These are phyloP conservation scores for Saccharomycopsis sp. DNA, from an alignment of 805 yeast species.

Conservation along the genomic window DNA sequence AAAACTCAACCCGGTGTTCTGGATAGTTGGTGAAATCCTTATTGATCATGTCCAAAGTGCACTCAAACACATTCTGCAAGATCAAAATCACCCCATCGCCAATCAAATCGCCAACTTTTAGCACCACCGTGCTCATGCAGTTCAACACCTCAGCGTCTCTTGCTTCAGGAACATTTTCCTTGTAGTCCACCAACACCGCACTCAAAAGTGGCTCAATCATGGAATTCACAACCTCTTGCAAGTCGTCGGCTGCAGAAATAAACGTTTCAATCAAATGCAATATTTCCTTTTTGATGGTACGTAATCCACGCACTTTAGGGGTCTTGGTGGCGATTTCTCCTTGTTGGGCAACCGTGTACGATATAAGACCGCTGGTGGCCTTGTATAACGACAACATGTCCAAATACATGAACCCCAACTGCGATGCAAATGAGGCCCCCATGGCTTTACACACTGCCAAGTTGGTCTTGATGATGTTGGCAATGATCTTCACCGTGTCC, in stretches of 20 bases:
- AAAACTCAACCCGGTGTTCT: constrained; percentile 95
- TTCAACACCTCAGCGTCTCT: constrained; percentile 96
- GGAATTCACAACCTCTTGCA: constrained; percentile 74
- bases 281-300: constrained; percentile 94
- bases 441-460: constrained; percentile 91
- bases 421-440: constrained; percentile 86
- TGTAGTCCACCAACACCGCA: constrained; percentile 85
- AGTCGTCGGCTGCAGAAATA: constrained; percentile 75
- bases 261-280: constrained; percentile 83
- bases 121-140: constrained; percentile 86
- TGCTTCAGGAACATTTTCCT: constrained; percentile 84
- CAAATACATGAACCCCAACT: constrained; percentile 74
- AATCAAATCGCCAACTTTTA: constrained; percentile 77
- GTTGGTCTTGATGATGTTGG: constrained; percentile 90
- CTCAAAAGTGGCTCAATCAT: constrained; percentile 74
- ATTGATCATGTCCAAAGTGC: constrained; percentile 91
- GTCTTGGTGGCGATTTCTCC: constrained; percentile 90
- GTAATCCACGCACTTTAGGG: constrained; percentile 87
- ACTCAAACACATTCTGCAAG: constrained; percentile 84
- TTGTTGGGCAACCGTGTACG: constrained; percentile 66
- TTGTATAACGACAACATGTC: constrained; percentile 85
- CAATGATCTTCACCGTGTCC: constrained; percentile 85
- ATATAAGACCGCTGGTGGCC: constrained; percentile 81
- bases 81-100: constrained; percentile 85
- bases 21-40: constrained; percentile 95